Evolutionary conservation across 2,329 filamentous ascomycete genomes (phyloP).

Genomic region (Mariannaea sp.): DNA sequence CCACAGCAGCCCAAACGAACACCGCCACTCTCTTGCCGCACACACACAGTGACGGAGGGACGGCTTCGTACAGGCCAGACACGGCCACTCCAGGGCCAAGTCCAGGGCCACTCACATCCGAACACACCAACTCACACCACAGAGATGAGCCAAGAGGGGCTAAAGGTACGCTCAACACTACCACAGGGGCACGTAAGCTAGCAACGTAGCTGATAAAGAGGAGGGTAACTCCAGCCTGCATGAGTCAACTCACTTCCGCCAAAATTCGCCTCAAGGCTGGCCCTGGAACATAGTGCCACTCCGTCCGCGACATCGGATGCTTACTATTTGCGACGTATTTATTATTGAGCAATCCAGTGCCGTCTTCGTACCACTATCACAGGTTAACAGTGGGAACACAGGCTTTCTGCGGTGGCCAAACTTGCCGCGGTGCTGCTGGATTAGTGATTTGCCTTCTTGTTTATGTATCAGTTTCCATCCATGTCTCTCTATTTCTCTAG

Average conservation of each 20-base stretch:
- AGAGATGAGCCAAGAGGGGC: too few relatives aligned
- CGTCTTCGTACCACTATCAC: conserved; percentile 17
- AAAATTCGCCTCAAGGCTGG: conserved; percentile 13
- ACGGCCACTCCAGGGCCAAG: too few relatives aligned
- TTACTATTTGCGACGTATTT: conserved; percentile 33
- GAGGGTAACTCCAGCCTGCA: conserved; percentile 20
- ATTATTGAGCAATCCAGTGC: too few relatives aligned
- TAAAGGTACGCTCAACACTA: not conserved
- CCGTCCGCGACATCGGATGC: conserved; percentile 27
- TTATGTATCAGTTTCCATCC: not conserved
- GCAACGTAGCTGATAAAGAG: conserved; percentile 30
- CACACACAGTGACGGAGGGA: too few relatives aligned
- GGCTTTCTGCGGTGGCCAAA: conserved; percentile 15
- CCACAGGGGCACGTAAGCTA: conserved; percentile 19
- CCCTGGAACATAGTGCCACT: conserved; percentile 24
- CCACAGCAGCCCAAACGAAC: conserved; percentile 26
- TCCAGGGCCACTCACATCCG: too few relatives aligned
- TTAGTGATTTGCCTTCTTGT: not conserved
- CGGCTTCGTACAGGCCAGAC: not conserved
- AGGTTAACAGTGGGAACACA: not conserved
- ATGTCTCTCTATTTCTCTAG: conserved; percentile 5
- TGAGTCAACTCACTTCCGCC: conserved; percentile 7
- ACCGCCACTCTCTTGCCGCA: conserved; percentile 32
- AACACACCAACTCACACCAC: too few relatives aligned
- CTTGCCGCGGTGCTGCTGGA: conserved; percentile 11